Evolutionary conservation across 106 monocot genomes (phyloP), one percentile per base, ranked within the genome.

Genomic region (Cymbidium sinense): DNA sequence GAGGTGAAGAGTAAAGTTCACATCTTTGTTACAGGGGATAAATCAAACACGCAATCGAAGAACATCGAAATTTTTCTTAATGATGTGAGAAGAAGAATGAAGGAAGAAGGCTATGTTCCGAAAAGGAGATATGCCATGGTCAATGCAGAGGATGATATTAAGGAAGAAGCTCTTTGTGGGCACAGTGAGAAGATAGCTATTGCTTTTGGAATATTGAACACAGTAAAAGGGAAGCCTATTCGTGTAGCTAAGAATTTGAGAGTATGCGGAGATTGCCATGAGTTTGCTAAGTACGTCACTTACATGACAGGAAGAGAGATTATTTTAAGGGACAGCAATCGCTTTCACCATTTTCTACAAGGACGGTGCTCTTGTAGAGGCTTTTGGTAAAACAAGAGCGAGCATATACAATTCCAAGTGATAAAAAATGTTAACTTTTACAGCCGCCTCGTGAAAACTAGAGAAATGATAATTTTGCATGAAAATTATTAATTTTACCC

Each of bases 361-460:
- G 91, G 91, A 20, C 61, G 82, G 55, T 91, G 91, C 77, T 91
- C 91, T 62, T 91, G 88, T 43, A 88, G 88, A 81, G 91, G 84
- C 29, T 83, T 82, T 77, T 88, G 86, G 88, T 91, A 76, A 85
- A 78, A 61, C 61, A 61, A 11, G 47, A 47, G 0, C 47, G 47
- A 47, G 0, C 47, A 47, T 47, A 47, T 47, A 47, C 13, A 47
- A 47, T 47, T 47, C 47, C 47, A 47, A 1, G 0, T 13, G 12
- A 47, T 47, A 47, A 47, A 11, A 47, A 47, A 47, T 0, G 2
- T 2, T 47, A 47, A 11, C 15, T 47, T 13, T 47, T 1, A 7
- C 37, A 15, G 47, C 1, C 13, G 47, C 47, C 47, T 47, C 0
- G 47, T 47, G 47, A 47, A 47, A 47, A 13, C 2, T 47, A 13